Conservation (phyloP, 2,329 filamentous ascomycete species). For the Penicillium fuscoglaucum region DNA sequence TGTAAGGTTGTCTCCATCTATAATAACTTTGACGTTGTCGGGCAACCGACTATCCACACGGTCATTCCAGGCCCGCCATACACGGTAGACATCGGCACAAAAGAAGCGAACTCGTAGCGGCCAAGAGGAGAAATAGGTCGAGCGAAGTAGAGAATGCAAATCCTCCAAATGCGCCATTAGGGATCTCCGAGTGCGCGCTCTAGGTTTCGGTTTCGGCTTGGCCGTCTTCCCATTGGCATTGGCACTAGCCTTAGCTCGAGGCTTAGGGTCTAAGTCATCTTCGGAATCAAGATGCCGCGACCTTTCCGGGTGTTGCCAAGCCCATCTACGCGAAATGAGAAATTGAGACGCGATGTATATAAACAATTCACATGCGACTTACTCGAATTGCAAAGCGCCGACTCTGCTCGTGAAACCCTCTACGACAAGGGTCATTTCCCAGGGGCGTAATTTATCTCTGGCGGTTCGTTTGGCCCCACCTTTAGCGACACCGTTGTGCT, state of each 20-base stretch:
- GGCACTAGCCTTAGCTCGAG: conserved; percentile 31
- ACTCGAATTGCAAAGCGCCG: conserved; percentile 93
- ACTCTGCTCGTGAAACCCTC: conserved; percentile 85
- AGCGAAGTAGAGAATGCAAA: conserved; percentile 74
- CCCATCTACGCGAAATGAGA: conserved; percentile 64
- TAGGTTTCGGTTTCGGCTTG: conserved; percentile 37
- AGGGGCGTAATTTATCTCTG: conserved; percentile 68
- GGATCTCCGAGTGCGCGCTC: conserved; percentile 55
- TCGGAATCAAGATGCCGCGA: conserved; percentile 73
- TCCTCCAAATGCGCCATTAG: conserved; percentile 73
- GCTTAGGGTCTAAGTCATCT: conserved; percentile 50
- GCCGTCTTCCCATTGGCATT: conserved; percentile 42
- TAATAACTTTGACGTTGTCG: conserved; percentile 53
- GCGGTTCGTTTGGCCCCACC: conserved; percentile 81
- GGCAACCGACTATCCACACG: conserved; percentile 52
- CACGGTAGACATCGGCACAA: conserved; percentile 63
- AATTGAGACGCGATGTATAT: conserved; percentile 4
- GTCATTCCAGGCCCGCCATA: conserved; percentile 65
- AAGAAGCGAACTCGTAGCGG: conserved; percentile 82
- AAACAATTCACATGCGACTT: conserved; percentile 38
- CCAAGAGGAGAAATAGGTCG: conserved; percentile 79
- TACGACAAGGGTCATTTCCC: conserved; percentile 86
- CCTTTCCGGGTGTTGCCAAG: conserved; percentile 80
- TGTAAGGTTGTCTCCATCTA: conserved; percentile 47
- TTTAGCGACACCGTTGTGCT: conserved; percentile 83